Evolutionary conservation across 768 basidiomycete species (phyloP), one percentile per base, ranked within the genome.

Genomic region (Amanita polypyramis): DNA sequence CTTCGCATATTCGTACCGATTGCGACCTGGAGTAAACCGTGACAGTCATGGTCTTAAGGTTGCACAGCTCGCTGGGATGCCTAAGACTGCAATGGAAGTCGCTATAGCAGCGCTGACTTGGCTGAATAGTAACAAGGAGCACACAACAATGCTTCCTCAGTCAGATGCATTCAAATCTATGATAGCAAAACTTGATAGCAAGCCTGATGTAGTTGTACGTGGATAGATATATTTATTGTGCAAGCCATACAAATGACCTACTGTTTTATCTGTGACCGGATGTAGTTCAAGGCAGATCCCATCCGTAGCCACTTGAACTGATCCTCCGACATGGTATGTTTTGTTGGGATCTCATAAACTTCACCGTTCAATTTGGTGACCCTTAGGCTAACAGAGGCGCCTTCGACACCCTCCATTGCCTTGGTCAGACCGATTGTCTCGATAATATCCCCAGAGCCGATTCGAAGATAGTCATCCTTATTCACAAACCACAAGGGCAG

Each of bases 401-500:
- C 63, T 3, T 73, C 65, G 8, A 69, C 65, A 33, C 70, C 68
- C 27, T 55, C 72, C 64, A 90, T 65, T 7, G 92, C 66, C 33
- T 81, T 76, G 2, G 75, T 70, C 12, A 99, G 73, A n/a, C 93
- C 95, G 32, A 79, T 52, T 2, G 96, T 99, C 62, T 89, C 79
- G 23, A 98, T 62, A 15, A 75, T 58, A 60, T 98, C 94, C 10
- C 88, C 88, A 39, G 87, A 73, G 8, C 79, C 82, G 56, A 99
- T 91, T 39, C 76, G 80, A 42, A 70, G 64, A 64, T 99, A 98
- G 66, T 97, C 93, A 6, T 70, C 64, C 63, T 89, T 89, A 63
- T 96, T 76, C 5, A 68, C 76, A 59, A 98, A 90, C 85, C 92
- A 96, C n/a, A 98, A 71, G 11, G 96, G 96, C 15, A 99, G 74